Evolutionary conservation across 2,329 filamentous ascomycete genomes (phyloP).

Genomic region (Emmonsiellopsis sp.): DNA sequence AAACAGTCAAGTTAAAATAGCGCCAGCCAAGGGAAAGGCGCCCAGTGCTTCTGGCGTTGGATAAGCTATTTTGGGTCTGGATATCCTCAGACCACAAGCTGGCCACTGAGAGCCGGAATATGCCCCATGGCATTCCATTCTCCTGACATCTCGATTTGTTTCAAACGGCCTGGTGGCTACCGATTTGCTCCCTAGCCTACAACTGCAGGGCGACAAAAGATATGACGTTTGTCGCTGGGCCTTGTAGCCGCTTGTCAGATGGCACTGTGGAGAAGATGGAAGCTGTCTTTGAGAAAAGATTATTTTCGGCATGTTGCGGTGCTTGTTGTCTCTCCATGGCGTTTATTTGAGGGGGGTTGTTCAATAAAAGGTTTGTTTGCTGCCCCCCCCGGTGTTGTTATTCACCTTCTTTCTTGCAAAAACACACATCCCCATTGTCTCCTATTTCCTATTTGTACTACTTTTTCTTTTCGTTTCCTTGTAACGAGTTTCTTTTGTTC

Average conservation of each 20-base stretch:
- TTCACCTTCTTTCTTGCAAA: conserved; percentile 1
- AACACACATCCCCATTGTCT: neutral
- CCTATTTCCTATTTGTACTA: neutral
- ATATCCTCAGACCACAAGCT: neutral
- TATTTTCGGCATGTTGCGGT: neutral
- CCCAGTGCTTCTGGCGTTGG: neutral
- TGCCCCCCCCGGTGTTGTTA: neutral
- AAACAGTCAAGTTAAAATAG: neutral
- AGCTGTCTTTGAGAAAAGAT: neutral
- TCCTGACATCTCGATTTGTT: neutral
- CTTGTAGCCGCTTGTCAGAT: neutral
- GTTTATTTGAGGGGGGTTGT: neutral
- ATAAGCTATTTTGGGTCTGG: neutral
- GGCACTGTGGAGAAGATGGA: neutral
- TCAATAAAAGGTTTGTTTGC: neutral
- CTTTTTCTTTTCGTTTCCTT: neutral
- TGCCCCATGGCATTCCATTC: neutral
- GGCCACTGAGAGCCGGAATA: neutral
- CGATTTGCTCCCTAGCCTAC: neutral
- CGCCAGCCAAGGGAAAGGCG: neutral
- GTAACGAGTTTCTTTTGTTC: conserved; percentile 5
- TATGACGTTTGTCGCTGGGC: neutral
- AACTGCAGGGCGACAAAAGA: neutral
- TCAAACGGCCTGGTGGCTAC: neutral
- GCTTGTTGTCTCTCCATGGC: neutral